Conservation (phyloP, 306 rosid genomes). For the Cucumis melo region DNA sequence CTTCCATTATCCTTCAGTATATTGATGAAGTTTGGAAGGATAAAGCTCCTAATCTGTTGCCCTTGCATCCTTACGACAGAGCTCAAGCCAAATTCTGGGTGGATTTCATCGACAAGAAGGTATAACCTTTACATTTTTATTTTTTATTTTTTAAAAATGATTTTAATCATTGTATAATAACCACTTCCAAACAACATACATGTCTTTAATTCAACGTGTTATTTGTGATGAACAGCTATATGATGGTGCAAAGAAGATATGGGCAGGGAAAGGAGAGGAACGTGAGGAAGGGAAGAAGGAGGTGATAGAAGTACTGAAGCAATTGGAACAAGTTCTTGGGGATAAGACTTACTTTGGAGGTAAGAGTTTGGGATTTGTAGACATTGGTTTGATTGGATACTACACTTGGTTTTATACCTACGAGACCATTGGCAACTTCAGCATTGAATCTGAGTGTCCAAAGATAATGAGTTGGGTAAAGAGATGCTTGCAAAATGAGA, state of each 20-base stretch:
- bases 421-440: not conserved
- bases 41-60: slow-evolving; percentile 9
- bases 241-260: not conserved
- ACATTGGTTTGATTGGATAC: not conserved
- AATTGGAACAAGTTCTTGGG: slow-evolving; percentile 16
- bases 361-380: not conserved
- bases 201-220: too few species aligned
- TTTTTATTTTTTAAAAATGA: too few species aligned
- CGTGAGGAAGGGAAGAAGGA: slow-evolving; percentile 4
- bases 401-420: not conserved
- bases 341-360: slow-evolving; percentile 27
- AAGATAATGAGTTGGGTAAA: not conserved
- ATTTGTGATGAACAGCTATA: not conserved
- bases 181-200: too few species aligned
- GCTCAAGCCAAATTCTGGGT: slow-evolving; percentile 31
- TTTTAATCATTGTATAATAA: too few species aligned
- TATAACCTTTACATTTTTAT: too few species aligned
- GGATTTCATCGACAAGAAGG: slow-evolving; percentile 27
- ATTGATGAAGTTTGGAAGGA: slow-evolving; percentile 30
- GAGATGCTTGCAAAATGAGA: not conserved
- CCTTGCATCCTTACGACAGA: slow-evolving; percentile 26
- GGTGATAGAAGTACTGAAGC: not conserved
- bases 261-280: slow-evolving; percentile 4
- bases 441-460: not conserved
- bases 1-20: slow-evolving; percentile 22